phyloP scores from a whole-genome alignment of 768 basidiomycete genomes.

The Suillus subaureus region DNA sequence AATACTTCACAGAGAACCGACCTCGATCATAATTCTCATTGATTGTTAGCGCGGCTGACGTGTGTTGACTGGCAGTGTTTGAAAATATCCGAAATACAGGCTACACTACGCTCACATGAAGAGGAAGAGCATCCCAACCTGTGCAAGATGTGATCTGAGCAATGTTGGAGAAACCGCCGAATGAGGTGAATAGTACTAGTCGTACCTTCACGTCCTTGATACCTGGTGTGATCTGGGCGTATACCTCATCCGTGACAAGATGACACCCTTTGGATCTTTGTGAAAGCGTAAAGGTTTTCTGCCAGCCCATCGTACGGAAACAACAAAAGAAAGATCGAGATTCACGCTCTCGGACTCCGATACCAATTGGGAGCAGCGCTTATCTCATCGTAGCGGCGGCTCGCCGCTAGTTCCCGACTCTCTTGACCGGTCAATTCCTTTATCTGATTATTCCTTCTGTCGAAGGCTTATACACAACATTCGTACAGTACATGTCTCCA shows the following conservation, averaged over 20 bases:
- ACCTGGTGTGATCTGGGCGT: conserved; percentile 66
- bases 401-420: too few relatives aligned
- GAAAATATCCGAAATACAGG: conserved; percentile 12
- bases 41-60: conserved; percentile 76
- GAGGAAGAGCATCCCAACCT: conserved; percentile 88
- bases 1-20: conserved; percentile 27
- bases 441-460: too few relatives aligned
- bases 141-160: conserved; percentile 6
- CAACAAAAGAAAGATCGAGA: neutral
- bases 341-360: too few relatives aligned
- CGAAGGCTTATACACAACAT: neutral
- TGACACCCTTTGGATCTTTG: conserved; percentile 69
- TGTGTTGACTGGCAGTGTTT: conserved; percentile 61
- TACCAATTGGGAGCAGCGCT: too few relatives aligned
- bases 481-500: too few relatives aligned
- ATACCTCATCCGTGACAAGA: conserved; percentile 79
- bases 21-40: conserved; percentile 92
- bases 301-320: conserved; percentile 74
- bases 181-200: conserved; percentile 1
- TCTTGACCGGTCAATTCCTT: too few relatives aligned
- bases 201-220: conserved; percentile 65
- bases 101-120: conserved; percentile 64
- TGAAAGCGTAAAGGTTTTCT: conserved; percentile 74
- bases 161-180: neutral
- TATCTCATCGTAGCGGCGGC: neutral